These are phyloP conservation scores for Rhizopogon roseolus DNA, from an alignment of 768 basidiomycete genomes.

Conservation along the genomic window DNA sequence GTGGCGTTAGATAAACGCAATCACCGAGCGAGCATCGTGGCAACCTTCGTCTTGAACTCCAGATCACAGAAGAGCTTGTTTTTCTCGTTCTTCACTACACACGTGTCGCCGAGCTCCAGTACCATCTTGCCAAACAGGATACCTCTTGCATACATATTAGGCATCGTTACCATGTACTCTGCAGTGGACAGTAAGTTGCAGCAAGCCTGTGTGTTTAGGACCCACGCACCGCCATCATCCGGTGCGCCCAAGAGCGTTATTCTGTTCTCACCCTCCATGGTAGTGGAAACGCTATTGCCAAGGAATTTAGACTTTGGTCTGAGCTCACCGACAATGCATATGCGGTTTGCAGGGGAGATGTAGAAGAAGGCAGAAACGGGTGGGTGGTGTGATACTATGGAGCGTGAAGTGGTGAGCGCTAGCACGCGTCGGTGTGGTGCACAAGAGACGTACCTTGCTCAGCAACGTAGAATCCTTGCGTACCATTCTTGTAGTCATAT, in stretches of 20 bases:
- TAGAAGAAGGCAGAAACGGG: slow-evolving; percentile 96
- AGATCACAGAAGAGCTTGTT: slow-evolving; percentile 73
- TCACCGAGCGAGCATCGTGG: not conserved
- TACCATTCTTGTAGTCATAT: slow-evolving; percentile 87
- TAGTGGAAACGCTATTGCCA: slow-evolving; percentile 94
- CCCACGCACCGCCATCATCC: slow-evolving; percentile 77
- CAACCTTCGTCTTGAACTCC: slow-evolving; percentile 96
- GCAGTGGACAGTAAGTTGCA: slow-evolving; percentile 9
- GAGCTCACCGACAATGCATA: slow-evolving; percentile 88
- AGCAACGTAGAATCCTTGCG: slow-evolving; percentile 93
- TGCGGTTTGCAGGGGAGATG: slow-evolving; percentile 83
- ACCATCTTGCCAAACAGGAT: slow-evolving; percentile 94
- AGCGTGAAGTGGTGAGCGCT: not conserved
- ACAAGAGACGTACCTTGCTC: slow-evolving; percentile 71
- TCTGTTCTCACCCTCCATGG: slow-evolving; percentile 94
- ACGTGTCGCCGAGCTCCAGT: slow-evolving; percentile 89
- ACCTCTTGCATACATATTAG: slow-evolving; percentile 93
- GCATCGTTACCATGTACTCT: slow-evolving; percentile 93
- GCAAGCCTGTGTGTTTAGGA: slow-evolving; percentile 5
- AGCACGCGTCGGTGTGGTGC: not conserved
- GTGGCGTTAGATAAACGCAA: not conserved
- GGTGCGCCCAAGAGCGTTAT: slow-evolving; percentile 78
- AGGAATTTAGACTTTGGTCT: slow-evolving; percentile 95
- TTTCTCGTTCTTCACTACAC: slow-evolving; percentile 78
- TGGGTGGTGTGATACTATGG: slow-evolving; percentile 89